phyloP scores from a whole-genome alignment of 108 stramenopile species.

The Stephanodiscus minutulus region DNA sequence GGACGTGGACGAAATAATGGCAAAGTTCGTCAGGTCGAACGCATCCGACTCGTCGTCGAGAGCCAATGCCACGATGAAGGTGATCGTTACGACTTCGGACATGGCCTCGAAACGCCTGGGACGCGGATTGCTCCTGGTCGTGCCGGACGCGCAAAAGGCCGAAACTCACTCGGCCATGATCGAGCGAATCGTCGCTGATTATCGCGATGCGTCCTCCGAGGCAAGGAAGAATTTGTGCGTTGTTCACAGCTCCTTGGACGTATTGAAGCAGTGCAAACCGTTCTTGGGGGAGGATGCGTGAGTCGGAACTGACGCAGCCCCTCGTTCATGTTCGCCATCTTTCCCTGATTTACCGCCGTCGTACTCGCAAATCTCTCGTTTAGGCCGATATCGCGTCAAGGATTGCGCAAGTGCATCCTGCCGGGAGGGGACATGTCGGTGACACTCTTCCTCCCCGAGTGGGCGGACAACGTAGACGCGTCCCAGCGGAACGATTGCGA shows the following conservation, averaged over 20 bases:
- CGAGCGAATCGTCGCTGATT: constrained; percentile 20
- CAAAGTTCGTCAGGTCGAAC: constrained; percentile 3
- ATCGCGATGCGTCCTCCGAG: neutral
- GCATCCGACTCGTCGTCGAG: too few relatives aligned
- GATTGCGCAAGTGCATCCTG: constrained; percentile 33
- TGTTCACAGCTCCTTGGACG: constrained; percentile 35
- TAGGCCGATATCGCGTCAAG: constrained; percentile 18
- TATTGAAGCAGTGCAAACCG: constrained; percentile 33
- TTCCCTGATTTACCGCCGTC: neutral
- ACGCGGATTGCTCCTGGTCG: constrained; percentile 25
- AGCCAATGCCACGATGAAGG: constrained; percentile 6
- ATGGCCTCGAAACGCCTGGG: constrained; percentile 7
- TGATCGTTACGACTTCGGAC: constrained; percentile 26
- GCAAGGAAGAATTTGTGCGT: constrained; percentile 21
- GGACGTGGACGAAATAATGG: neutral
- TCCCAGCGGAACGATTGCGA: constrained; percentile 39
- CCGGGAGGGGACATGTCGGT: constrained; percentile 4
- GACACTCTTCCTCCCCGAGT: constrained; percentile 32
- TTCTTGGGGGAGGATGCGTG: constrained; percentile 39
- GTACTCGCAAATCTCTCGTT: neutral
- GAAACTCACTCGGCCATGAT: constrained; percentile 38
- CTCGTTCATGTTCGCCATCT: neutral
- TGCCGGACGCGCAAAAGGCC: constrained; percentile 22
- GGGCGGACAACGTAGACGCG: constrained; percentile 31
- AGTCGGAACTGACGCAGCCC: too few relatives aligned